Evolutionary conservation across 2,329 filamentous ascomycete species (phyloP).

Genomic region (Immersiporthe knoxdaviesiana): DNA sequence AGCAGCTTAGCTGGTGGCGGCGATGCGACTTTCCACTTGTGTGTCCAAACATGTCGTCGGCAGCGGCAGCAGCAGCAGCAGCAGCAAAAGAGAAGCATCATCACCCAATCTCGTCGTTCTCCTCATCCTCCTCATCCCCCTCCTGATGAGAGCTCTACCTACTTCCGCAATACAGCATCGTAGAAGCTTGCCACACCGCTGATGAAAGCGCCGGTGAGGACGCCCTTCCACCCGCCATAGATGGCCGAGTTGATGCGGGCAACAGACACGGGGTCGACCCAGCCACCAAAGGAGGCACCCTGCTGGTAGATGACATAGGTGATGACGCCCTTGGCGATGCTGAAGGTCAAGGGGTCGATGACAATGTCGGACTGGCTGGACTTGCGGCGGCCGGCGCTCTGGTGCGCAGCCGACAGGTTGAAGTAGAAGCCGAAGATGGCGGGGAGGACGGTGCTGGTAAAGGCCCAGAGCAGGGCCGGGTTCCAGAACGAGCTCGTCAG

Average conservation of each 20-base stretch:
- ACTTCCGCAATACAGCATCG: constrained; percentile 76
- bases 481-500: constrained; percentile 82
- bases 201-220: constrained; percentile 70
- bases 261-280: constrained; percentile 63
- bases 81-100: no score
- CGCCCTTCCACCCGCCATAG: constrained; percentile 71
- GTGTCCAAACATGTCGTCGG: no score
- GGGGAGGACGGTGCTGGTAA: constrained; percentile 73
- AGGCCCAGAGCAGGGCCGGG: constrained; percentile 74
- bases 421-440: constrained; percentile 81
- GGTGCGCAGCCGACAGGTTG: constrained; percentile 71
- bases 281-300: constrained; percentile 64
- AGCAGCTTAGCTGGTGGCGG: neutral
- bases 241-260: constrained; percentile 66
- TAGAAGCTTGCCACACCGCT: constrained; percentile 73
- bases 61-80: no score
- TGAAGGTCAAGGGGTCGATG: constrained; percentile 88
- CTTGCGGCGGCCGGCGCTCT: constrained; percentile 48
- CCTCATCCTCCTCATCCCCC: no score
- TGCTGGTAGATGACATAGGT: constrained; percentile 80
- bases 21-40: no score
- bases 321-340: constrained; percentile 81
- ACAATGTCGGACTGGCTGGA: constrained; percentile 54
- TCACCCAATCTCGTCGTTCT: neutral
- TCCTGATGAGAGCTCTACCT: constrained; percentile 49